phyloP scores from a whole-genome alignment of 2,329 filamentous ascomycete genomes.

The Epichloe gansuensis region DNA sequence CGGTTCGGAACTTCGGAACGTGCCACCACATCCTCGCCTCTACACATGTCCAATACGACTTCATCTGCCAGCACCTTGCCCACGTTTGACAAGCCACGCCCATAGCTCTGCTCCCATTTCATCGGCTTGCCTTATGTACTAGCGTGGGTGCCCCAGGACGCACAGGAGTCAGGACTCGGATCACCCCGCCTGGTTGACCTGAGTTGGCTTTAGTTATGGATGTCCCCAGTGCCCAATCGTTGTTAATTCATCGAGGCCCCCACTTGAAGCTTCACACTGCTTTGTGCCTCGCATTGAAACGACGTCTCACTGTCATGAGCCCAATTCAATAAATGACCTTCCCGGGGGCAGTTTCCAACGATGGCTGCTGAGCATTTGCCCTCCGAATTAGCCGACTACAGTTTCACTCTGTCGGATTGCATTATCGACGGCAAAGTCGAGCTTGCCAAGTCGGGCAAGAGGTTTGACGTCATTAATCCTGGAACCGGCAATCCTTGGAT shows the following conservation, averaged over 20 bases:
- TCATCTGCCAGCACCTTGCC: not conserved
- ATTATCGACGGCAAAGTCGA: conserved; percentile 37
- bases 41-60: not conserved
- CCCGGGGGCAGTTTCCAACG: not conserved
- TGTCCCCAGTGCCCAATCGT: too few relatives aligned
- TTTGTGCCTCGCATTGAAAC: too few relatives aligned
- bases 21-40: not conserved
- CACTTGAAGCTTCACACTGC: too few relatives aligned
- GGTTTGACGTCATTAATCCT: conserved; percentile 42
- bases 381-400: conserved; percentile 32
- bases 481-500: conserved; percentile 38
- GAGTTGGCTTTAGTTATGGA: too few relatives aligned
- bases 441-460: conserved; percentile 29
- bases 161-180: too few relatives aligned
- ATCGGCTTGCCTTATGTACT: too few relatives aligned
- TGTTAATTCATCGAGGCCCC: too few relatives aligned
- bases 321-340: not conserved
- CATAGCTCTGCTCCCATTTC: too few relatives aligned
- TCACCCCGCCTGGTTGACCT: too few relatives aligned
- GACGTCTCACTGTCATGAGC: too few relatives aligned
- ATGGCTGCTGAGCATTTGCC: conserved; percentile 16
- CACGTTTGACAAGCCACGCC: too few relatives aligned
- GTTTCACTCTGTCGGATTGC: conserved; percentile 36
- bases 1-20: not conserved
- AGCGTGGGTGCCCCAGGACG: not conserved